Percentiles rank a stretch among this genome's conserved stretches.
These are phyloP conservation scores for Chrysoporthe cubensis DNA, from an alignment of 2,329 filamentous ascomycete genomes.

Conservation along the genomic window DNA sequence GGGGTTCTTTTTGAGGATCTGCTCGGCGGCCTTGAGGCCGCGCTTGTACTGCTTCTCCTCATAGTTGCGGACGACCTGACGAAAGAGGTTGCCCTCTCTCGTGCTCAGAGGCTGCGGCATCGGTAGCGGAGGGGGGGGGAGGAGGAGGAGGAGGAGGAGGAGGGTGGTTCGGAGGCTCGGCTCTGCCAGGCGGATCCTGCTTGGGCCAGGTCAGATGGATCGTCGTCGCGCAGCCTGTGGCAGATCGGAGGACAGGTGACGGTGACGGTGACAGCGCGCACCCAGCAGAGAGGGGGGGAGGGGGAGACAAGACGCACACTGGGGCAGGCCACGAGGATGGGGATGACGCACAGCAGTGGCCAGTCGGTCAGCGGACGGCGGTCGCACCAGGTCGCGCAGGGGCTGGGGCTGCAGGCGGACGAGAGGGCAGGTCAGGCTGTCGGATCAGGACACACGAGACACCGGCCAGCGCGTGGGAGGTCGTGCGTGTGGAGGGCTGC, in stretches of 20 bases:
- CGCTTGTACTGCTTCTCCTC: conserved; percentile 98
- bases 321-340: not conserved
- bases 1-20: conserved; percentile 92
- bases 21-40: conserved; percentile 92
- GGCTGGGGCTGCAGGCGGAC: not conserved
- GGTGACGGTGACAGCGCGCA: not conserved
- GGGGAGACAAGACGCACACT: not conserved
- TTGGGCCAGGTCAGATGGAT: conserved; percentile 4
- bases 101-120: conserved; percentile 77
- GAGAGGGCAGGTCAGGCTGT: not conserved
- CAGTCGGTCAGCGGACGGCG: not conserved
- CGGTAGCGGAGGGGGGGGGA: conserved; percentile 36
- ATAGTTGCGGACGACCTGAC: conserved; percentile 92
- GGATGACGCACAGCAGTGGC: not conserved
- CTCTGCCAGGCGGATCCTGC: not conserved
- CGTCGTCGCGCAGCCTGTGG: conserved; percentile 1
- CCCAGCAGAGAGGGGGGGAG: not conserved
- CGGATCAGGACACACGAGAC: not conserved
- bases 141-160: not conserved
- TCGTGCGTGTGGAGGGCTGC: not conserved
- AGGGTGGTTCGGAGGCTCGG: conserved; percentile 14
- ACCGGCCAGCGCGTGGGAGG: conserved; percentile 8
- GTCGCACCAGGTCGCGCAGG: not conserved
- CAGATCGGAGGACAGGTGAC: not conserved
- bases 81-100: conserved; percentile 94